These are phyloP conservation scores for Scenedesmus sp. DNA, from an alignment of 163 green algal species.

Conservation along the genomic window DNA sequence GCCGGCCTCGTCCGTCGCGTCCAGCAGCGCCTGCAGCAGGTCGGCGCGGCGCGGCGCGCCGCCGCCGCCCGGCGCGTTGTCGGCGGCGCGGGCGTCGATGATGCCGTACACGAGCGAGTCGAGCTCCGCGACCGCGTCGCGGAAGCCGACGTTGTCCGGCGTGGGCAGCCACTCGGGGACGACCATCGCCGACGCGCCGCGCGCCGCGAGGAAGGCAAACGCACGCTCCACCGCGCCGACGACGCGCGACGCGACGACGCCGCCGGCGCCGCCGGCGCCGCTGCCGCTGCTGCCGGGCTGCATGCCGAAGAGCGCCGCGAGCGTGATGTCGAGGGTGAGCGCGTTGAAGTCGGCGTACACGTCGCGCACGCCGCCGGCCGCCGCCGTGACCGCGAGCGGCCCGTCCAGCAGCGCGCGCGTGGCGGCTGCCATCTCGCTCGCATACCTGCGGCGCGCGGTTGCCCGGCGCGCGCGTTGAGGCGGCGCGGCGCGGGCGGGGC, in stretches of 20 bases:
- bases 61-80: neutral
- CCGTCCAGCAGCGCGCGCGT: slow-evolving; percentile 42
- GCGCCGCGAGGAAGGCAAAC: slow-evolving; percentile 75
- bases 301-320: slow-evolving; percentile 79
- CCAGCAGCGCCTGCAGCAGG: slow-evolving; percentile 56
- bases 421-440: slow-evolving; percentile 54
- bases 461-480: neutral
- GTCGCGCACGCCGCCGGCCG: slow-evolving; percentile 52
- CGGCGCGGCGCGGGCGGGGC: too few species aligned
- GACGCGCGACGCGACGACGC: slow-evolving; percentile 34
- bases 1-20: slow-evolving; percentile 54
- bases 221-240: slow-evolving; percentile 63
- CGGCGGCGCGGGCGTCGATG: slow-evolving; percentile 58
- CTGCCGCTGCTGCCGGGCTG: slow-evolving; percentile 15
- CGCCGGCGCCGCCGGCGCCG: neutral
- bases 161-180: slow-evolving; percentile 82
- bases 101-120: slow-evolving; percentile 77
- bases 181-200: slow-evolving; percentile 57
- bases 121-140: slow-evolving; percentile 67
- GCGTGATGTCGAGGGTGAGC: slow-evolving; percentile 79
- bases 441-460: slow-evolving; percentile 55
- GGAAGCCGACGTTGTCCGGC: slow-evolving; percentile 75
- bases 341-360: slow-evolving; percentile 88
- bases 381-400: slow-evolving; percentile 10
- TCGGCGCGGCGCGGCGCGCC: slow-evolving; percentile 21